Evolutionary conservation across 2,329 filamentous ascomycete genomes (phyloP), one percentile per base, ranked within the genome.

Genomic region (Venturia oleaginea): DNA sequence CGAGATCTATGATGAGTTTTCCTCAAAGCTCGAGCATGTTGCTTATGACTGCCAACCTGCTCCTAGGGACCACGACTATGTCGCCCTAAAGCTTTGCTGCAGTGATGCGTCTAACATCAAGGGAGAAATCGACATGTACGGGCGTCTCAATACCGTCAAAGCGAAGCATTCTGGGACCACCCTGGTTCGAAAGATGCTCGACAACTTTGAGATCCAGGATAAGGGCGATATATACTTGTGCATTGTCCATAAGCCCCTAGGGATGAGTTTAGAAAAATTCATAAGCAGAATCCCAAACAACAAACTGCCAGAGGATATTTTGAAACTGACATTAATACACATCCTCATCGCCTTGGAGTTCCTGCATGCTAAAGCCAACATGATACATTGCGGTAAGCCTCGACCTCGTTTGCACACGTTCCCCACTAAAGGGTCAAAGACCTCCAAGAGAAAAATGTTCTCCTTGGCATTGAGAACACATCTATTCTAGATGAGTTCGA

Each of bases 371-470:
- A 68, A 72, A 66, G 69, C 68, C 17, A n/a, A 67, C 24, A 62
- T 70, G 62, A 64, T 72, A 27, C 69, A 72, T 62, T 69, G 68
- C 22, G 71, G 72, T 73, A 68, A 38, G 64, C 63, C 30, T 62
- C 37, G 27, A 34, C 32, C 30, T 17, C n/a, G 61, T 8, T 22
- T n/a, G 6, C 46, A 54, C 15, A 40, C 60, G 11, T 27, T n/a
- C 46, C 37, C 40, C 46, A 54, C 34, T 30, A 48, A 34, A 54
- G 48, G 4, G 42, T 68, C 30, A n/a, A 22, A 72, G 71, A 73
- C 66, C 65, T 73, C 43, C 67, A 72, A 65, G 67, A 70, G 60
- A 68, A 70, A n/a, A 72, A 73, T 30, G 67, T 72, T 24, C 68
- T 73, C 66, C 67, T 72, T 24, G 64, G 65, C 38, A 65, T 71